These are phyloP conservation scores for Pseudoturritis turrita DNA, from an alignment of 345 rosid genomes.

Conservation along the genomic window DNA sequence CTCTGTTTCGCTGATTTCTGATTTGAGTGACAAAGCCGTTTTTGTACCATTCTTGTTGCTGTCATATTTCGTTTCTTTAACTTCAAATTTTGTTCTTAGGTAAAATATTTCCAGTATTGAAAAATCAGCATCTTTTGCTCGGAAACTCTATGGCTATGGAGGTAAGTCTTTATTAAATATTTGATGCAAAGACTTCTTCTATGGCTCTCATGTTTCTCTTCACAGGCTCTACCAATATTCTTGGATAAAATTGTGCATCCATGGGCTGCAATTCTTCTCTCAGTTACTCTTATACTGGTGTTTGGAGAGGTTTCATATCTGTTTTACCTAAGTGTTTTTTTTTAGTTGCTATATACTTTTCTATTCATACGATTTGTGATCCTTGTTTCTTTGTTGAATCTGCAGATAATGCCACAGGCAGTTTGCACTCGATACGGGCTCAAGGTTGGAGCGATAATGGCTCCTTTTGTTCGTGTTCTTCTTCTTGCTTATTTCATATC, in stretches of 20 bases:
- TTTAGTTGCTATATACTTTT: no score
- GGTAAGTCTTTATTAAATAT: slow-evolving; percentile 44
- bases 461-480: slow-evolving; percentile 76
- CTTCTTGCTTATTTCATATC: slow-evolving; percentile 89
- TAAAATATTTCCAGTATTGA: slow-evolving; percentile 85
- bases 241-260: slow-evolving; percentile 83
- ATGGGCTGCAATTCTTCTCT: slow-evolving; percentile 69
- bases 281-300: slow-evolving; percentile 77
- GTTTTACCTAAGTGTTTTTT: not conserved
- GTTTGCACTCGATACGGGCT: slow-evolving; percentile 90
- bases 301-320: slow-evolving; percentile 73
- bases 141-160: slow-evolving; percentile 97
- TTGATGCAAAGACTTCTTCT: not conserved
- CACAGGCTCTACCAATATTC: slow-evolving; percentile 77
- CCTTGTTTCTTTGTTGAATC: no score
- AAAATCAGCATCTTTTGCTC: slow-evolving; percentile 87
- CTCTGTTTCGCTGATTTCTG: no score
- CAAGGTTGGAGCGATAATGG: slow-evolving; percentile 80
- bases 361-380: no score
- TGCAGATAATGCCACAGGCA: slow-evolving; percentile 90
- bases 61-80: no score
- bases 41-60: no score
- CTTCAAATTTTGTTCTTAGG: no score
- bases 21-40: no score
- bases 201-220: not conserved